These are phyloP conservation scores for Pseudohalonectria lignicola DNA, from an alignment of 2,329 filamentous ascomycete species.

Conservation along the genomic window DNA sequence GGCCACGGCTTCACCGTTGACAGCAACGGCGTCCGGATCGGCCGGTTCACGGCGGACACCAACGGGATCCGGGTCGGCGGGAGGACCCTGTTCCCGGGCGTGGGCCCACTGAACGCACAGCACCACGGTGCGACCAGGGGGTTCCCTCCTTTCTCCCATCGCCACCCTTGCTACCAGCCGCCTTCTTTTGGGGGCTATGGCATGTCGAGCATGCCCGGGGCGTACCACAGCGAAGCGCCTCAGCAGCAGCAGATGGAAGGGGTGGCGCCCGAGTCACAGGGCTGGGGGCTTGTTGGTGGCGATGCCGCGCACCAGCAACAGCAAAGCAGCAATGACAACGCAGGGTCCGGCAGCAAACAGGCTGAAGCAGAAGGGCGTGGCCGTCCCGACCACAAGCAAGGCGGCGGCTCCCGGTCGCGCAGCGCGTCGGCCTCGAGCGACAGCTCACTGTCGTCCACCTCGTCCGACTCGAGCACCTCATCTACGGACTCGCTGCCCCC, in stretches of 20 bases:
- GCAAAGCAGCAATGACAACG: too few species aligned
- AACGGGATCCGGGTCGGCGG: conserved; percentile 16
- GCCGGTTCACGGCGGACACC: conserved; percentile 28
- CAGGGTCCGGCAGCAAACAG: neutral
- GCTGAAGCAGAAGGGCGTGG: neutral
- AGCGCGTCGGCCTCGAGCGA: conserved; percentile 10
- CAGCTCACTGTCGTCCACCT: conserved; percentile 20
- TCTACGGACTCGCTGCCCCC: conserved; percentile 43
- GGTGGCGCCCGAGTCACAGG: neutral
- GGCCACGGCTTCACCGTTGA: conserved; percentile 32
- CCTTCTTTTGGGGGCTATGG: neutral
- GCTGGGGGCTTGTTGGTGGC: neutral
- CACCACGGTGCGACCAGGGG: too few species aligned
- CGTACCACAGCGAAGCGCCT: neutral
- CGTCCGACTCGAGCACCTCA: conserved; percentile 22
- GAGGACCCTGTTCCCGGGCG: conserved; percentile 10
- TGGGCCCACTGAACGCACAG: too few species aligned
- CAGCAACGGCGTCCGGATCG: conserved; percentile 32
- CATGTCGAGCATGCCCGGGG: neutral
- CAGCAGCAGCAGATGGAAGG: neutral
- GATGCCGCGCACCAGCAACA: neutral
- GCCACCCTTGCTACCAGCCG: neutral
- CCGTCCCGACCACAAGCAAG: neutral
- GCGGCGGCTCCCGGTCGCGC: neutral
- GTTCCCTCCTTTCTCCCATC: neutral